Conservation (phyloP, 2,329 filamentous ascomycete genomes). For the Hortaea sp. region DNA sequence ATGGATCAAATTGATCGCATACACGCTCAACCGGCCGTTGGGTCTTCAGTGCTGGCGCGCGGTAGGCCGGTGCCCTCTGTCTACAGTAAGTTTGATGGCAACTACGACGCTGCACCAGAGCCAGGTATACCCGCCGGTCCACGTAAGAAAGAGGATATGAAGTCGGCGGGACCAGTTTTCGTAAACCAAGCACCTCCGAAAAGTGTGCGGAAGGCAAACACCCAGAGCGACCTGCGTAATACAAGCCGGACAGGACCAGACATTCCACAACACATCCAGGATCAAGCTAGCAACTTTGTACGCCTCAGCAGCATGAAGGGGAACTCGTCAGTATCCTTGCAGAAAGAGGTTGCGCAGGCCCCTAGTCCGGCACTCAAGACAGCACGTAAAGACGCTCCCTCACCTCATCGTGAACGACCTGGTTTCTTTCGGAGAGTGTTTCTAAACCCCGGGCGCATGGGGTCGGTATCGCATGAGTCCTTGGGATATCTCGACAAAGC, state of each 20-base stretch:
- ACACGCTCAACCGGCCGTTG: constrained; percentile 34
- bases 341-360: no score
- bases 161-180: constrained; percentile 24
- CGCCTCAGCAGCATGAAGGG: constrained; percentile 33
- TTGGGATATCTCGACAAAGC: constrained; percentile 7
- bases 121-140: constrained; percentile 76
- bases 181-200: constrained; percentile 19
- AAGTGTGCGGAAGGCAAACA: constrained; percentile 22
- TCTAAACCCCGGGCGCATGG: constrained; percentile 34
- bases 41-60: constrained; percentile 33
- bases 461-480: constrained; percentile 8
- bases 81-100: constrained; percentile 35
- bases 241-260: constrained; percentile 12
- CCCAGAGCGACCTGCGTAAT: constrained; percentile 21
- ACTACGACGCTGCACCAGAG: constrained; percentile 74
- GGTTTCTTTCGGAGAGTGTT: constrained; percentile 95
- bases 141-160: constrained; percentile 40
- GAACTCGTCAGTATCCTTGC: constrained; percentile 15
- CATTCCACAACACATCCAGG: constrained; percentile 32
- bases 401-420: constrained; percentile 46
- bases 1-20: constrained; percentile 65
- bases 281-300: constrained; percentile 40
- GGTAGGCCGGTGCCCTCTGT: constrained; percentile 33
- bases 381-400: constrained; percentile 15
- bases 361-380: constrained; percentile 34